Evolutionary conservation across 768 basidiomycete species (phyloP).

Genomic region (Neoboletus magnificus): DNA sequence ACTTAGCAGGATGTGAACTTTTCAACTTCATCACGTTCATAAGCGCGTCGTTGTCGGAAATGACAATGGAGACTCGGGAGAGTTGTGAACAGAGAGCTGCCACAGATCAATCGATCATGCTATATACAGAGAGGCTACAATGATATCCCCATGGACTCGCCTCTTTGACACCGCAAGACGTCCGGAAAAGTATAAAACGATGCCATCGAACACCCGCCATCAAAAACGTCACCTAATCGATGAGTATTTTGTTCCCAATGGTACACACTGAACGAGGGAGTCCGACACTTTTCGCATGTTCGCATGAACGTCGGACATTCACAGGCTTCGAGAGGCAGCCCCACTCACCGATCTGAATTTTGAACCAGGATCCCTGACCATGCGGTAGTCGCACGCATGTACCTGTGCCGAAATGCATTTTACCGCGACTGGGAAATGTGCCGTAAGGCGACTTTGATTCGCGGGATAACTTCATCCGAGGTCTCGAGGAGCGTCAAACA

Average conservation of each 20-base stretch:
- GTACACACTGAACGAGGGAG: conserved; percentile 18
- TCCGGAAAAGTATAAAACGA: conserved; percentile 5
- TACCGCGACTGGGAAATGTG: not conserved
- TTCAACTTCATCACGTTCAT: too few relatives aligned
- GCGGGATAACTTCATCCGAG: not conserved
- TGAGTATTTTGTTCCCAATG: not conserved
- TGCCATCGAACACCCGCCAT: not conserved
- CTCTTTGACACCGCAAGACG: too few relatives aligned
- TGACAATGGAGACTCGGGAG: too few relatives aligned
- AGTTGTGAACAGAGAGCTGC: too few relatives aligned
- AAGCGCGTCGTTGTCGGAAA: too few relatives aligned
- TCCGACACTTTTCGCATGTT: not conserved
- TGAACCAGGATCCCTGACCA: conserved; percentile 13
- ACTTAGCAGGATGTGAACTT: too few relatives aligned
- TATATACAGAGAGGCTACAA: too few relatives aligned
- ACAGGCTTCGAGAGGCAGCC: conserved; percentile 5
- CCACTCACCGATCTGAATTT: not conserved
- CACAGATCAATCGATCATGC: too few relatives aligned
- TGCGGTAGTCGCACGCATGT: conserved; percentile 11
- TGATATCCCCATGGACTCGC: too few relatives aligned
- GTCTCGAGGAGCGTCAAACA: conserved; percentile 12
- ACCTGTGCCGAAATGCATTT: not conserved
- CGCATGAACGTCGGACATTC: not conserved
- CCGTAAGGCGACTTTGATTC: conserved; percentile 2
- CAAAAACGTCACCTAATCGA: conserved; percentile 10